Conservation (phyloP, 2,329 filamentous ascomycete species). For the Epichloe bromicola region DNA sequence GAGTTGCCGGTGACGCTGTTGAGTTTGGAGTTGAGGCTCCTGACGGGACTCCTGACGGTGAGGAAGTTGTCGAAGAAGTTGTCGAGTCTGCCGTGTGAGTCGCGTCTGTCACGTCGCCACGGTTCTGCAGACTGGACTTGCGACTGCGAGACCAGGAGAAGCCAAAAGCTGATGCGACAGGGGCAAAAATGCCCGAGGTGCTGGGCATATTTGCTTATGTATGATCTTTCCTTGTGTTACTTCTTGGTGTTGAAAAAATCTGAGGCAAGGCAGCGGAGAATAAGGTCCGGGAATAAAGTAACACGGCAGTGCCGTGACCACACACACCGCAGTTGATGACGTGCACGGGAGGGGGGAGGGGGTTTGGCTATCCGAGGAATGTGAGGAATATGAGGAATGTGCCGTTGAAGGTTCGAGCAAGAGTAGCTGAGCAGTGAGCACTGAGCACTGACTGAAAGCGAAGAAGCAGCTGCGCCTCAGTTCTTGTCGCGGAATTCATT, state of each 20-base stretch:
- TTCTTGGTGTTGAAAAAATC: background rate
- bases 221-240: background rate
- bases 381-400: too few relatives aligned
- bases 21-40: constrained; percentile 6
- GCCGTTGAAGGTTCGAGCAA: too few relatives aligned
- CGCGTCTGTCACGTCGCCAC: constrained; percentile 8
- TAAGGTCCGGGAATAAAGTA: background rate
- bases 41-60: background rate
- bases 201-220: constrained; percentile 14
- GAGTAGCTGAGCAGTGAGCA: too few relatives aligned
- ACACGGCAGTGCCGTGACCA: background rate
- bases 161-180: constrained; percentile 23
- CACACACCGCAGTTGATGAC: background rate
- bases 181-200: constrained; percentile 16
- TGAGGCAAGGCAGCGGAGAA: background rate
- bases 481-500: too few relatives aligned
- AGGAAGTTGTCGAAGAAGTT: background rate
- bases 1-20: constrained; percentile 6
- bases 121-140: constrained; percentile 5
- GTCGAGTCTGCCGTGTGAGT: constrained; percentile 7
- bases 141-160: constrained; percentile 16
- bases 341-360: background rate
- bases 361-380: too few relatives aligned
- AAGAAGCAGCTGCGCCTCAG: too few relatives aligned
- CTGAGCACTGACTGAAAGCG: too few relatives aligned